These are phyloP conservation scores for Elsinoe perseae DNA, from an alignment of 2,329 filamentous ascomycete species.

Conservation along the genomic window DNA sequence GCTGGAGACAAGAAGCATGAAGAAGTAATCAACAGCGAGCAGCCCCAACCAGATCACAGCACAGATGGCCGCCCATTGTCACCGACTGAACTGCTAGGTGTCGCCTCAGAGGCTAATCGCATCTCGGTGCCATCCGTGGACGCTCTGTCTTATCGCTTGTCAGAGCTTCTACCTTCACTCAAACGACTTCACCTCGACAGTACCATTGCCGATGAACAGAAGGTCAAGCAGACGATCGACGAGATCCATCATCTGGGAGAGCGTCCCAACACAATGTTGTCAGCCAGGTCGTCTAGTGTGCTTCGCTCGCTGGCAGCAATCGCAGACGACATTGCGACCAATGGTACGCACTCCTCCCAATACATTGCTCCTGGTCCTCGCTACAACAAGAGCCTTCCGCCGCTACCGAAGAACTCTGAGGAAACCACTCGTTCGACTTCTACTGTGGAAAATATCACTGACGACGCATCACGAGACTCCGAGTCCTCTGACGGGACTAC, in stretches of 20 bases:
- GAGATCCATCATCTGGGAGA: slow-evolving; percentile 26
- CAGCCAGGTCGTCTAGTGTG: slow-evolving; percentile 31
- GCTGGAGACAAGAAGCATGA: not conserved
- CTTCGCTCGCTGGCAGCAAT: slow-evolving; percentile 32
- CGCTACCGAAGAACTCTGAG: slow-evolving; percentile 23
- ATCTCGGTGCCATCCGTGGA: slow-evolving; percentile 41
- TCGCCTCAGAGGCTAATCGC: slow-evolving; percentile 38
- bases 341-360: slow-evolving; percentile 30
- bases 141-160: slow-evolving; percentile 39
- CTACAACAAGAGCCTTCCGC: slow-evolving; percentile 31
- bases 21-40: not conserved
- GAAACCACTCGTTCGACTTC: not conserved
- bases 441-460: slow-evolving; percentile 12
- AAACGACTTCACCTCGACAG: slow-evolving; percentile 34
- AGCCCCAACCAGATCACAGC: slow-evolving; percentile 4
- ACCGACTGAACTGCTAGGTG: slow-evolving; percentile 34
- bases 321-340: slow-evolving; percentile 31
- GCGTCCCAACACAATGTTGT: slow-evolving; percentile 29
- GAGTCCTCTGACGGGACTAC: not conserved
- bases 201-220: slow-evolving; percentile 28
- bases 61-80: slow-evolving; percentile 31
- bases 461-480: slow-evolving; percentile 15
- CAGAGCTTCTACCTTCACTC: slow-evolving; percentile 39
- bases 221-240: slow-evolving; percentile 33
- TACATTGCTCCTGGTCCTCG: slow-evolving; percentile 14